Percentiles rank a stretch among this genome's conserved stretches.
phyloP scores from a whole-genome alignment of 371 early-diverging fungal species.

The Lichtheimia ramosa region DNA sequence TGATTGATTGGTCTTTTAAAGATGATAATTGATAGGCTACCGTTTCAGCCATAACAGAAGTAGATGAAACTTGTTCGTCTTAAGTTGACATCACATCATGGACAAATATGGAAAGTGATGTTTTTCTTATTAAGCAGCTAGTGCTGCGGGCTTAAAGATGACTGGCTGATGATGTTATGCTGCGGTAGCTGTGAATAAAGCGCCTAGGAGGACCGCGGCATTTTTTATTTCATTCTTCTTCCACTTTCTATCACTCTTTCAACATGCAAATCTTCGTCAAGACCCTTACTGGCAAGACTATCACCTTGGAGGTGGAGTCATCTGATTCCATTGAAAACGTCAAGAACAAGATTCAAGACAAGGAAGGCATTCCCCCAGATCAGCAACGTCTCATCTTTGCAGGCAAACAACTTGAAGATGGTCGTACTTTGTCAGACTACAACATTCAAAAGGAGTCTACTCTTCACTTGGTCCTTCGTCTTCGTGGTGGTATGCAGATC shows the following conservation, averaged over 20 bases:
- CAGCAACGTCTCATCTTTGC: conserved; percentile 87
- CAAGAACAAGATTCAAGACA: conserved; percentile 94
- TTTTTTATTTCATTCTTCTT: too few relatives aligned
- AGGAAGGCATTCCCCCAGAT: conserved; percentile 93
- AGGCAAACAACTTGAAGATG: conserved; percentile 86
- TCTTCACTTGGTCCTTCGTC: conserved; percentile 89
- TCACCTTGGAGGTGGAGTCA: conserved; percentile 91
- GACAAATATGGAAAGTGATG: too few relatives aligned
- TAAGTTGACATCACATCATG: too few relatives aligned
- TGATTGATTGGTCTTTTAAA: too few relatives aligned
- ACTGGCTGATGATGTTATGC: too few relatives aligned
- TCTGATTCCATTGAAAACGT: conserved; percentile 90
- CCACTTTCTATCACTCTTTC: neutral
- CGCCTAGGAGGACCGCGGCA: too few relatives aligned
- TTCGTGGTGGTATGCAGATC: conserved; percentile 69
- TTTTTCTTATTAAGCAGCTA: too few relatives aligned
- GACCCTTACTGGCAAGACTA: conserved; percentile 93
- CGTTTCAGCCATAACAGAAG: too few relatives aligned
- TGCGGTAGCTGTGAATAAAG: too few relatives aligned
- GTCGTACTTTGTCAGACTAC: conserved; percentile 75
- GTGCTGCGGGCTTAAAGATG: too few relatives aligned
- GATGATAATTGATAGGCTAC: too few relatives aligned
- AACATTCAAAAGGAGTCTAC: conserved; percentile 82
- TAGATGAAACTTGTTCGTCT: too few relatives aligned
- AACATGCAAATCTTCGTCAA: conserved; percentile 49